A percentile compares a stretch with the other conserved stretches of the same genome.
Conservation (phyloP, 2,329 filamentous ascomycete genomes). For the Colletotrichum liaoningense region DNA sequence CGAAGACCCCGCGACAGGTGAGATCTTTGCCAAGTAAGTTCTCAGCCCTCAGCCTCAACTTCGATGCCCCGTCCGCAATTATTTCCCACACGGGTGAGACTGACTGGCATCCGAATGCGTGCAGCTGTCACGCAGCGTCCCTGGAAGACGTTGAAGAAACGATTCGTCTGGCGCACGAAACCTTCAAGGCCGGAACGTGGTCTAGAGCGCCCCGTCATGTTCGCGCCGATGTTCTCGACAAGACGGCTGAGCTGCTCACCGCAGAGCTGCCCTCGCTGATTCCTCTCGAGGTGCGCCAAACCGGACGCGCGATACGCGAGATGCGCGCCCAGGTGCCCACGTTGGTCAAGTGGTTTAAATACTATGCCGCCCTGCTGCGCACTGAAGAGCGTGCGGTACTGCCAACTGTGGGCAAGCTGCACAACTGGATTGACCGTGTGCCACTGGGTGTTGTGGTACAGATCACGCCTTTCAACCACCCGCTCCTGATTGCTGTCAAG, state of each 20-base stretch:
- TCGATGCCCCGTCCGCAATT: background rate
- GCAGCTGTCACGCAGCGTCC: conserved; percentile 61
- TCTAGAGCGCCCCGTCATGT: conserved; percentile 65
- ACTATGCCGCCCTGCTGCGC: conserved; percentile 76
- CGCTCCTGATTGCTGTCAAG: conserved; percentile 67
- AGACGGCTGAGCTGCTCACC: conserved; percentile 65
- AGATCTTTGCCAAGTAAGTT: conserved; percentile 62
- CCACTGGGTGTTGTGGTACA: conserved; percentile 69
- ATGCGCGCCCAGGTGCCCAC: conserved; percentile 77
- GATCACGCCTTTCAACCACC: conserved; percentile 70
- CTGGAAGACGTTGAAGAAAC: conserved; percentile 54
- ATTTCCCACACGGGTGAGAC: background rate
- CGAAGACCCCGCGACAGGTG: conserved; percentile 64
- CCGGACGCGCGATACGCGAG: conserved; percentile 75
- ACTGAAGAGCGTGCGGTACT: conserved; percentile 75
- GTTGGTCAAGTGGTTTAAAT: conserved; percentile 76
- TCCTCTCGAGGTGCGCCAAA: conserved; percentile 73
- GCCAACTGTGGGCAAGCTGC: conserved; percentile 70
- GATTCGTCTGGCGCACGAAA: conserved; percentile 53
- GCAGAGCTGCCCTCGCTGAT: conserved; percentile 67
- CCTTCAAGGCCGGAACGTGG: conserved; percentile 66
- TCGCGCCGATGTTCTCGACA: conserved; percentile 72
- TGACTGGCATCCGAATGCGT: conserved; percentile 4
- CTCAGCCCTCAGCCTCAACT: background rate
- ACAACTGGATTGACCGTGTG: conserved; percentile 66